These are phyloP conservation scores for Sclerotinia minor DNA, from an alignment of 2,329 filamentous ascomycete genomes.

Conservation along the genomic window DNA sequence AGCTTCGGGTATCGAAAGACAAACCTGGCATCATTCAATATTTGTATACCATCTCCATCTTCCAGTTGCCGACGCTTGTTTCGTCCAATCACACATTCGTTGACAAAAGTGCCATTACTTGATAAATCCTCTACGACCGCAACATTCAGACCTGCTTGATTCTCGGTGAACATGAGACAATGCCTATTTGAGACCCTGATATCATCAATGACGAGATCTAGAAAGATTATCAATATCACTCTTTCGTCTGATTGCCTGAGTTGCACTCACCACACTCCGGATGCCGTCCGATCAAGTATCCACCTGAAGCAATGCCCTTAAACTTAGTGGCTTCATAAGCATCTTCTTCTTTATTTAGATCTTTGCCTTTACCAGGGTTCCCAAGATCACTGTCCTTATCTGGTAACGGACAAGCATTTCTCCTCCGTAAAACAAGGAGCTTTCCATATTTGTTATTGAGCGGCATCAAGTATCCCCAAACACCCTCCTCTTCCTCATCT, in stretches of 20 bases:
- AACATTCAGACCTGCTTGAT: constrained; percentile 57
- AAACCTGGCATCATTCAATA: constrained; percentile 79
- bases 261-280: constrained; percentile 75
- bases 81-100: constrained; percentile 84
- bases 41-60: constrained; percentile 86
- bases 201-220: constrained; percentile 72
- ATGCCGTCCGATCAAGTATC: constrained; percentile 90
- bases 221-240: constrained; percentile 44
- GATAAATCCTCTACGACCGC: constrained; percentile 91
- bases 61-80: constrained; percentile 88
- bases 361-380: constrained; percentile 49
- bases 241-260: not conserved
- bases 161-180: constrained; percentile 66
- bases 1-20: constrained; percentile 86
- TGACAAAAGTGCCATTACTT: constrained; percentile 94
- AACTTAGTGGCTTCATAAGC: constrained; percentile 63
- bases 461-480: constrained; percentile 94
- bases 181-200: constrained; percentile 86
- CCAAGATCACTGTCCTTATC: constrained; percentile 47
- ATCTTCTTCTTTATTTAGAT: constrained; percentile 56
- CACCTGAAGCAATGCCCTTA: constrained; percentile 66
- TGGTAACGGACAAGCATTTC: constrained; percentile 67
- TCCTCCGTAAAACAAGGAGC: constrained; percentile 71
- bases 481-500: constrained; percentile 71
- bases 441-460: constrained; percentile 70